These are phyloP conservation scores for Corynespora cassiicola DNA, from an alignment of 2,329 filamentous ascomycete genomes.

Conservation along the genomic window DNA sequence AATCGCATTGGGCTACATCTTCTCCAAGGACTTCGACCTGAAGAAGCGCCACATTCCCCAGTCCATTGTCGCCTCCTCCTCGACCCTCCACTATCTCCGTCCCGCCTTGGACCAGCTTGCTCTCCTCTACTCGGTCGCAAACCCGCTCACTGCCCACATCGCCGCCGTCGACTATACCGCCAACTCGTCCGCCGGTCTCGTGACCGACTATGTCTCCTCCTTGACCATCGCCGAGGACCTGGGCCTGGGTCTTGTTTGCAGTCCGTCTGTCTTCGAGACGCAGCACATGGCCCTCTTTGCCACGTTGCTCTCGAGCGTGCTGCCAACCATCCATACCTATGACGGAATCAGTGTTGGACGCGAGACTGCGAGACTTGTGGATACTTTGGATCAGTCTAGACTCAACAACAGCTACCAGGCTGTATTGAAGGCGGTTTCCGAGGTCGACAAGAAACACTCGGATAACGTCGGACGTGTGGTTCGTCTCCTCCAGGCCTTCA, in stretches of 20 bases:
- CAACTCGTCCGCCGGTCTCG: constrained; percentile 70
- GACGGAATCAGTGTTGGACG: constrained; percentile 84
- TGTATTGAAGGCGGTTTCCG: constrained; percentile 67
- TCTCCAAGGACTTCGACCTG: constrained; percentile 94
- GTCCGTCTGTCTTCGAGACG: constrained; percentile 84
- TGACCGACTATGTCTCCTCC: constrained; percentile 85
- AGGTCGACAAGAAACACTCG: constrained; percentile 71
- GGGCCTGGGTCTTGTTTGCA: constrained; percentile 84
- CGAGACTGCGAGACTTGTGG: constrained; percentile 82
- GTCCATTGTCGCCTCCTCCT: constrained; percentile 84
- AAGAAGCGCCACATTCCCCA: constrained; percentile 91
- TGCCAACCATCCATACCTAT: constrained; percentile 88
- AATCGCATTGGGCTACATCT: constrained; percentile 94
- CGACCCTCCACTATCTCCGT: constrained; percentile 80
- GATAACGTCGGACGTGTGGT: constrained; percentile 76
- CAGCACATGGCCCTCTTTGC: constrained; percentile 96
- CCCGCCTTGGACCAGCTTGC: constrained; percentile 89
- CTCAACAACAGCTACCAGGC: constrained; percentile 73
- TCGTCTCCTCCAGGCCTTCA: constrained; percentile 76
- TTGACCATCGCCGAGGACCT: constrained; percentile 87
- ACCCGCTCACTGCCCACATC: constrained; percentile 90
- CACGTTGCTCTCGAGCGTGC: constrained; percentile 76
- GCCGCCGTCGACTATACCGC: constrained; percentile 86
- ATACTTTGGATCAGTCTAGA: constrained; percentile 76
- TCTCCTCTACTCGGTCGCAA: constrained; percentile 88